A percentile compares a stretch with the other conserved stretches of the same genome.
These are phyloP conservation scores for Podospora bellae-mahoneyi DNA, from an alignment of 495 filamentous ascomycete genomes.

Conservation along the genomic window DNA sequence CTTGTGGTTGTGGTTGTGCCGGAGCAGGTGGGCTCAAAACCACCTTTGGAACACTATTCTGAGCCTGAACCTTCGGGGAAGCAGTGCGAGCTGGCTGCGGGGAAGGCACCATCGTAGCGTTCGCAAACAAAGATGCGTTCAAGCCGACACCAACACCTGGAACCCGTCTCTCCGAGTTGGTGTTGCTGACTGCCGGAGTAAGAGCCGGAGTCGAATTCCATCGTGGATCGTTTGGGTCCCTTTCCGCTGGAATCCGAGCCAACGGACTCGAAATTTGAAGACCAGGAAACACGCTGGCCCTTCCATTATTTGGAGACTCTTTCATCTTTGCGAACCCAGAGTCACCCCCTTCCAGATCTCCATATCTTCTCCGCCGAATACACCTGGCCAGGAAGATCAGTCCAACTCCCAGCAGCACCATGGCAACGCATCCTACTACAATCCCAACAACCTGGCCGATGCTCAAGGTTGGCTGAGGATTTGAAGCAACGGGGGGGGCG, in stretches of 20 bases:
- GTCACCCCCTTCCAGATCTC: slow-evolving; percentile 33
- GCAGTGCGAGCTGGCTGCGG: neutral
- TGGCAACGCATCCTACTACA: slow-evolving; percentile 41
- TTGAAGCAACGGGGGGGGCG: slow-evolving; percentile 11
- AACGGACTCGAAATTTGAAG: slow-evolving; percentile 39
- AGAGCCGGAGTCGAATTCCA: slow-evolving; percentile 18
- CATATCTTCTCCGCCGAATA: slow-evolving; percentile 35
- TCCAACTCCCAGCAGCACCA: slow-evolving; percentile 37
- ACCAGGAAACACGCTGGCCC: slow-evolving; percentile 8
- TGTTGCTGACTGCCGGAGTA: neutral
- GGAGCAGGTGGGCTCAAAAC: slow-evolving; percentile 9
- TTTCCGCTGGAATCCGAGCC: slow-evolving; percentile 26
- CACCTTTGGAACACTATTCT: slow-evolving; percentile 3
- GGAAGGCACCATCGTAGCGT: neutral
- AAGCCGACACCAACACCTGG: neutral
- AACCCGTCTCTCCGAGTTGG: slow-evolving; percentile 30
- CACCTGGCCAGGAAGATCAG: slow-evolving; percentile 43
- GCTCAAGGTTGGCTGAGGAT: slow-evolving; percentile 25
- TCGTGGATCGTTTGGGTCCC: slow-evolving; percentile 22
- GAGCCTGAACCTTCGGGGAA: neutral
- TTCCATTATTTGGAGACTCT: slow-evolving; percentile 31
- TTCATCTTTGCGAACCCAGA: slow-evolving; percentile 36
- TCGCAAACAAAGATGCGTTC: neutral
- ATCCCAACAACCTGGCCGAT: slow-evolving; percentile 48
- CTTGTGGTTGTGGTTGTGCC: slow-evolving; percentile 16